Evolutionary conservation across 129 eudicot genomes (phyloP).

Genomic region (Lactuca sativa): DNA sequence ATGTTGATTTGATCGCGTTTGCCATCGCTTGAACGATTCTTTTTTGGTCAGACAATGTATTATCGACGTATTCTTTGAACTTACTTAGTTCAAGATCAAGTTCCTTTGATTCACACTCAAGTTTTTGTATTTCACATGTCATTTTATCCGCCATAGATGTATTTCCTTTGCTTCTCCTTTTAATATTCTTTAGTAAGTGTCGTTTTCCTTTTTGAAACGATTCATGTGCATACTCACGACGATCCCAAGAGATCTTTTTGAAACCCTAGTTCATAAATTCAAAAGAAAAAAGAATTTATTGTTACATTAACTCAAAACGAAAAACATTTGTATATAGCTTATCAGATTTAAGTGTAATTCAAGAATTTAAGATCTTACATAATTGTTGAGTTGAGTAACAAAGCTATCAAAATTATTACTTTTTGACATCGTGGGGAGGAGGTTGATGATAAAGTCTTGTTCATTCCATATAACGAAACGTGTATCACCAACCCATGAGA

Average conservation of each 20-base stretch:
- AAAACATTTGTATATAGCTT: not conserved
- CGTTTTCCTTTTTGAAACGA: conserved; percentile 31
- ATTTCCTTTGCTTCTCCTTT: conserved; percentile 13
- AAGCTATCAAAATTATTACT: conserved; percentile 23
- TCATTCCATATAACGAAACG: conserved; percentile 20
- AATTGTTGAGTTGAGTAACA: conserved; percentile 26
- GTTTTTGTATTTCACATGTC: not conserved
- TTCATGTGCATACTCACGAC: conserved; percentile 25
- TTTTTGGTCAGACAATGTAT: conserved; percentile 7
- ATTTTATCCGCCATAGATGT: not conserved
- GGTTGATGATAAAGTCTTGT: conserved; percentile 9
- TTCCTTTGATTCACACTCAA: conserved; percentile 8
- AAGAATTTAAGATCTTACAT: conserved; percentile 16
- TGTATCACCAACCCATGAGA: conserved; percentile 27
- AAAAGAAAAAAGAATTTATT: not conserved
- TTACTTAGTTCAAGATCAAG: conserved; percentile 3
- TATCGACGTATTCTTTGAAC: conserved; percentile 8
- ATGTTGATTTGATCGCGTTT: not conserved
- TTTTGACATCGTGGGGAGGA: conserved; percentile 27
- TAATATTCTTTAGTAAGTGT: conserved; percentile 12
- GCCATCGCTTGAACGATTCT: conserved; percentile 10
- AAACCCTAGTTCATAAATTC: conserved; percentile 19
- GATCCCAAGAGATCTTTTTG: conserved; percentile 25
- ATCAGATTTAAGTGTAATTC: not conserved
- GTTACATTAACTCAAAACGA: not conserved